Percentiles rank a stretch among this genome's conserved stretches.
These are phyloP conservation scores for Angophora floribunda DNA, from an alignment of 345 rosid genomes.

Conservation along the genomic window DNA sequence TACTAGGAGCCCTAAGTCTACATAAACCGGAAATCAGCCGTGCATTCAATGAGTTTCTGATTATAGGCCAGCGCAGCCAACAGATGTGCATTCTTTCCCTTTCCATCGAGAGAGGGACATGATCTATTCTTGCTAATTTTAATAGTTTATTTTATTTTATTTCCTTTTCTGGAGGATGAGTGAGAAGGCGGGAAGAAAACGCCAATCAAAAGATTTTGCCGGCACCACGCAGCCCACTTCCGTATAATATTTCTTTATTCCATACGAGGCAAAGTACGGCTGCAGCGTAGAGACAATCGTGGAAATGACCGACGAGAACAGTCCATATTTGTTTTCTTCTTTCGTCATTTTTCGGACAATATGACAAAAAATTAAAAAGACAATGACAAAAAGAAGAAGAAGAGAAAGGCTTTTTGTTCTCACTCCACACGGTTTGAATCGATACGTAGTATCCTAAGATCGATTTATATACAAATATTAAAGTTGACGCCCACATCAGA, in stretches of 20 bases:
- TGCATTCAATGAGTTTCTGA: not conserved
- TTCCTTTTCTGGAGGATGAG: not conserved
- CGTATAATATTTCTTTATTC: not conserved
- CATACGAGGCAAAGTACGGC: not conserved
- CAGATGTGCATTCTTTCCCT: not conserved
- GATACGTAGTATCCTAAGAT: not conserved
- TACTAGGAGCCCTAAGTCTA: not conserved
- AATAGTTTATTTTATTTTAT: not conserved
- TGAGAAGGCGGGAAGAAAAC: not conserved
- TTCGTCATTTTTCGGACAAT: not conserved
- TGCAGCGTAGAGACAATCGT: not conserved
- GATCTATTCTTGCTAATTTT: not conserved
- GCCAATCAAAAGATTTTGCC: not conserved
- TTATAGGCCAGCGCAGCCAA: not conserved
- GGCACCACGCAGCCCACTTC: not conserved
- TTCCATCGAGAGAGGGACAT: not conserved
- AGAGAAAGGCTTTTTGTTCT: not conserved
- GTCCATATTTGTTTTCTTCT: not conserved
- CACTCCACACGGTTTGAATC: not conserved
- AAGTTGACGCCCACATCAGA: not conserved
- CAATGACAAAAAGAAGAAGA: not conserved
- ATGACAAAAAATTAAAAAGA: not conserved
- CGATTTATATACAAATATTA: not conserved
- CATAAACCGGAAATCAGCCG: not conserved
- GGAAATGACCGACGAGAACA: not conserved